phyloP scores from a whole-genome alignment of 2,329 filamentous ascomycete genomes.

The Nemania abortiva region DNA sequence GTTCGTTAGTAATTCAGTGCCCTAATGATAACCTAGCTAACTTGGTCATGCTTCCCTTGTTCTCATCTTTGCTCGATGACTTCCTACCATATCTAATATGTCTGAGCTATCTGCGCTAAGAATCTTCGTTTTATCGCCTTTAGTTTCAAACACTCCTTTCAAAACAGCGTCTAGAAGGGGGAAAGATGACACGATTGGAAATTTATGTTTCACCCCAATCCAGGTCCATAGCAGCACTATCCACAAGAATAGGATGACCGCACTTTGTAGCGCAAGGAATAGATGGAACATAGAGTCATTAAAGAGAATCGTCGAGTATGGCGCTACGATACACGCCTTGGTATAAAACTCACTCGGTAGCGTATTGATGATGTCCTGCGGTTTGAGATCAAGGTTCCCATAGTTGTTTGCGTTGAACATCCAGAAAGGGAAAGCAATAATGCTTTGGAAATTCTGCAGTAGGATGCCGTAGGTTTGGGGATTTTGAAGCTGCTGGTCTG shows the following conservation, averaged over 20 bases:
- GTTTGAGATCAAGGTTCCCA: constrained; percentile 36
- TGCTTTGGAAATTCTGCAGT: constrained; percentile 42
- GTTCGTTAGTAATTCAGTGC: too few relatives aligned
- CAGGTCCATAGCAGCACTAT: not conserved
- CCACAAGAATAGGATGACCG: not conserved
- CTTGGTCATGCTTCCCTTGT: too few relatives aligned
- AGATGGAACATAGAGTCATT: not conserved
- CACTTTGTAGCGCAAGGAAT: not conserved
- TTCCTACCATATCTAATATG: too few relatives aligned
- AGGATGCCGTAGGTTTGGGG: constrained; percentile 37
- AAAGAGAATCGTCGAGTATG: not conserved
- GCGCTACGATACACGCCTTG: constrained; percentile 36
- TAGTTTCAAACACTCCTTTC: too few relatives aligned
- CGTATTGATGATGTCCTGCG: constrained; percentile 12
- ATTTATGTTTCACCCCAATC: too few relatives aligned
- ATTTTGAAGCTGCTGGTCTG: constrained; percentile 3
- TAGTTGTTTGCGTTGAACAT: constrained; percentile 47
- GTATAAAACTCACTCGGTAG: constrained; percentile 43
- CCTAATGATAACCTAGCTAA: too few relatives aligned
- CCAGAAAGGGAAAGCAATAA: constrained; percentile 45
- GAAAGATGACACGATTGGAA: too few relatives aligned
- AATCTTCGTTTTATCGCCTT: too few relatives aligned
- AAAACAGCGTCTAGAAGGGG: too few relatives aligned
- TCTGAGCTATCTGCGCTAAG: too few relatives aligned
- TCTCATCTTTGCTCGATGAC: too few relatives aligned